phyloP scores from a whole-genome alignment of 768 basidiomycete species.

The Cystobasidiopsis lactophilus region DNA sequence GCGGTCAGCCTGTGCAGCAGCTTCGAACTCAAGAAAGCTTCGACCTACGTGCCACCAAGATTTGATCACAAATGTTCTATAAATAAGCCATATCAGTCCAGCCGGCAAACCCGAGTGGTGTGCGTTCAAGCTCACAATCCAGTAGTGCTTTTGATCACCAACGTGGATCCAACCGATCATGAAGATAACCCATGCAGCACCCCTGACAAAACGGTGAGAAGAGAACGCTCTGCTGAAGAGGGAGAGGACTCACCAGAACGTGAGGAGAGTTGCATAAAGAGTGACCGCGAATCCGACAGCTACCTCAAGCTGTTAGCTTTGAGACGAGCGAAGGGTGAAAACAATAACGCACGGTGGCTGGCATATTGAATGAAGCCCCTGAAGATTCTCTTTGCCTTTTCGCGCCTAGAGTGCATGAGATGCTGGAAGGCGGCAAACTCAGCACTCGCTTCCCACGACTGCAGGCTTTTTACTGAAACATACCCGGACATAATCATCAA shows the following conservation, averaged over 20 bases:
- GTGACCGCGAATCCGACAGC: conserved; percentile 12
- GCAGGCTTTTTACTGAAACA: too few relatives aligned
- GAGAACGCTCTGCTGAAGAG: too few relatives aligned
- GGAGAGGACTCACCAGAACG: neutral
- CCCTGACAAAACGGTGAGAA: neutral
- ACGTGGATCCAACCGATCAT: conserved; percentile 8
- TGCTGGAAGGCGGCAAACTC: too few relatives aligned
- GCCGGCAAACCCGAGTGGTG: too few relatives aligned
- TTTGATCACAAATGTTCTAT: conserved; percentile 4
- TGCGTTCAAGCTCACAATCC: conserved; percentile 9
- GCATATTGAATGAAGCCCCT: conserved; percentile 10
- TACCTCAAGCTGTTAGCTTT: neutral
- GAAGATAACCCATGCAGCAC: conserved; percentile 12
- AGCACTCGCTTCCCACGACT: too few relatives aligned
- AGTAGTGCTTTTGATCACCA: conserved; percentile 9
- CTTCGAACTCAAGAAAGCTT: neutral
- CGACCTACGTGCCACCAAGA: conserved; percentile 5
- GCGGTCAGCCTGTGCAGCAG: neutral
- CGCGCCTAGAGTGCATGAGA: conserved; percentile 8
- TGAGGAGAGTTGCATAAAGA: conserved; percentile 9
- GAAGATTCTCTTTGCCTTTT: neutral
- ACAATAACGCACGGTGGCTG: conserved; percentile 7
- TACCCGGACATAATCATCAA: conserved; percentile 15
- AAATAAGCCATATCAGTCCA: too few relatives aligned
- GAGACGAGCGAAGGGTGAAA: neutral